These are phyloP conservation scores for Pyrenochaeta sp. DNA, from an alignment of 2,329 filamentous ascomycete species.

Conservation along the genomic window DNA sequence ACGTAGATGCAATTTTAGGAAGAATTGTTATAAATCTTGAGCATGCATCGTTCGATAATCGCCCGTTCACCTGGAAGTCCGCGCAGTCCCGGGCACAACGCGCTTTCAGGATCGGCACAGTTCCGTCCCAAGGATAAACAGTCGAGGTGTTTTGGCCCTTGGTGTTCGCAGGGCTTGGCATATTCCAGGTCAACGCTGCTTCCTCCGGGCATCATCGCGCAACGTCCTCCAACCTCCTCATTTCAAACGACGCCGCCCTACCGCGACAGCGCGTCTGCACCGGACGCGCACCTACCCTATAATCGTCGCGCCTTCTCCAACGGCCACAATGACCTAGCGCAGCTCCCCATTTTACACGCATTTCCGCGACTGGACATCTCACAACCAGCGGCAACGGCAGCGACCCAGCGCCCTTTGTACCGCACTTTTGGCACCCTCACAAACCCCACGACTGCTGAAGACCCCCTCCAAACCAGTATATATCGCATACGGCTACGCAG, in stretches of 20 bases:
- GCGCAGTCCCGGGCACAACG: background rate
- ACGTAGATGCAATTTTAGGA: constrained; percentile 1
- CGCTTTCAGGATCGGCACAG: constrained; percentile 4
- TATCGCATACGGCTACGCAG: constrained; percentile 4
- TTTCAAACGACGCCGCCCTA: constrained; percentile 23
- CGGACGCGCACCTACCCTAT: constrained; percentile 27
- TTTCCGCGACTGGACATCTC: constrained; percentile 22
- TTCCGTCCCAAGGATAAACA: constrained; percentile 29
- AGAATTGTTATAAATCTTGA: background rate
- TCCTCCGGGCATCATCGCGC: constrained; percentile 22
- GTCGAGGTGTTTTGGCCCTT: constrained; percentile 33
- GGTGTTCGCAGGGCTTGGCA: constrained; percentile 35
- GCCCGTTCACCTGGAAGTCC: too few species aligned
- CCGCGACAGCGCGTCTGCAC: constrained; percentile 35
- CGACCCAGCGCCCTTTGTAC: constrained; percentile 18
- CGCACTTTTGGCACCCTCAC: constrained; percentile 10
- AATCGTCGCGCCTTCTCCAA: constrained; percentile 20
- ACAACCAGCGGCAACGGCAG: constrained; percentile 28
- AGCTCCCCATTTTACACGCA: constrained; percentile 18
- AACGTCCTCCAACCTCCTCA: constrained; percentile 45
- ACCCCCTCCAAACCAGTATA: background rate
- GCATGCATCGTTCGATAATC: background rate
- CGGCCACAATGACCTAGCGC: constrained; percentile 36
- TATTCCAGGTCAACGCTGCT: constrained; percentile 27
- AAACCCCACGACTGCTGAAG: constrained; percentile 3